Evolutionary conservation across 2,329 filamentous ascomycete genomes (phyloP).

Genomic region (Lasiodiplodia hormozganensis): DNA sequence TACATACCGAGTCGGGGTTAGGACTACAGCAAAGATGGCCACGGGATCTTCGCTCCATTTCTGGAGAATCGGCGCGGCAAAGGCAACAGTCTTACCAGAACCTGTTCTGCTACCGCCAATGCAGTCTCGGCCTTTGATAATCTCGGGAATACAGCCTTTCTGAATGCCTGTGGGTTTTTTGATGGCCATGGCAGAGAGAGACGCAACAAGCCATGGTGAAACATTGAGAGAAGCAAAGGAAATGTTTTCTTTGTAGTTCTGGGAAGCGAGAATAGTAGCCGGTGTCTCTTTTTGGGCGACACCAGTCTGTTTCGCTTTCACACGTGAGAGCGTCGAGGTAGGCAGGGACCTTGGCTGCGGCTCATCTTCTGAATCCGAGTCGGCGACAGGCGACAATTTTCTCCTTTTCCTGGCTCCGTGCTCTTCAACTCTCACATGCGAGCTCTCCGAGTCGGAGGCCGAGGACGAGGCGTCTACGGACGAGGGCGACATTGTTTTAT

Average conservation of each 20-base stretch:
- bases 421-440: slow-evolving; percentile 32
- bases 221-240: slow-evolving; percentile 78
- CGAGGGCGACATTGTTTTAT: slow-evolving; percentile 14
- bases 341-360: slow-evolving; percentile 27
- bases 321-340: slow-evolving; percentile 41
- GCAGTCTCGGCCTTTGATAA: slow-evolving; percentile 88
- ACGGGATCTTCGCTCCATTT: slow-evolving; percentile 91
- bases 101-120: slow-evolving; percentile 95
- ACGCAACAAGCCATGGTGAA: slow-evolving; percentile 85
- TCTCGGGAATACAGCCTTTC: slow-evolving; percentile 89
- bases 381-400: slow-evolving; percentile 38
- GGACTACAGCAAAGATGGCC: slow-evolving; percentile 85
- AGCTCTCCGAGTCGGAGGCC: slow-evolving; percentile 25
- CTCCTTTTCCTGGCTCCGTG: slow-evolving; percentile 46
- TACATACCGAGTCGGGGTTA: slow-evolving; percentile 82
- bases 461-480: slow-evolving; percentile 25
- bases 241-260: slow-evolving; percentile 50
- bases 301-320: slow-evolving; percentile 41
- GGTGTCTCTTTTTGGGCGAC: slow-evolving; percentile 26
- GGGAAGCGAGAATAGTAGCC: slow-evolving; percentile 26
- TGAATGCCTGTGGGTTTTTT: slow-evolving; percentile 91
- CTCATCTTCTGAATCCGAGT: slow-evolving; percentile 33
- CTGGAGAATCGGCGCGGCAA: slow-evolving; percentile 92
- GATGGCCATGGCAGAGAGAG: slow-evolving; percentile 80
- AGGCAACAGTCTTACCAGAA: slow-evolving; percentile 96